Evolutionary conservation across 306 rosid genomes (phyloP), one percentile per base, ranked within the genome.

Genomic region (Prunus mongolica): DNA sequence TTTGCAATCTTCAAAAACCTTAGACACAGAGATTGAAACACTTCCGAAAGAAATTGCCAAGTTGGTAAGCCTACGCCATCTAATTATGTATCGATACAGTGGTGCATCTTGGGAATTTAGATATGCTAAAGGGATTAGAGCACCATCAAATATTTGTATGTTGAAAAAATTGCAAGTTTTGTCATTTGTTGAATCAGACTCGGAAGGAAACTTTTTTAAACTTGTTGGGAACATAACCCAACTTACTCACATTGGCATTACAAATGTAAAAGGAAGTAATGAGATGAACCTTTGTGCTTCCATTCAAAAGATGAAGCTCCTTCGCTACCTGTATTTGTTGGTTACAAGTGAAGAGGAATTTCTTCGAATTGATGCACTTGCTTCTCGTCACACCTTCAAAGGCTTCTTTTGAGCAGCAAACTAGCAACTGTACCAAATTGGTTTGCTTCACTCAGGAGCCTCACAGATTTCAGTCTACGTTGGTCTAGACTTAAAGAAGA

Each of bases 1-100:
- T 80, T 30, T 27, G 27, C 25, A 75, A 80, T 45, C 74, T 80
- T 20, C 76, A 50, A 38, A 50, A 38, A 80, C 75, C 41, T 38
- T 74, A 47, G 52, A 78, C 5, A 68, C 62, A 47, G 1, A 56
- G 32, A 70, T 77, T 13, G 63, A 22, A 18, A 16, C 46, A 25
- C 71, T 75, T 49, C 78, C 52, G 7, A 44, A 22, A n/a, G 70
- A 44, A 10, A 32, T 69, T 41, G 18, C 69, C 20, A 69, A 49
- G 47, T 58, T 77, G 69, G 8, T 16, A 4, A 56, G 46, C 25
- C 20, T 69, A 22, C 44, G 75, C 15, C 68, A 77, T 62, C 62
- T 61, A 8, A 11, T 69, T 7, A 52, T 50, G 20, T 69, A 55
- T 61, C 75, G 2, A 27, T 10, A 49, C 8, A 3, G 1, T 6